Evolutionary conservation across 768 basidiomycete genomes (phyloP).

Genomic region (Cantharellus cinnabarinus): DNA sequence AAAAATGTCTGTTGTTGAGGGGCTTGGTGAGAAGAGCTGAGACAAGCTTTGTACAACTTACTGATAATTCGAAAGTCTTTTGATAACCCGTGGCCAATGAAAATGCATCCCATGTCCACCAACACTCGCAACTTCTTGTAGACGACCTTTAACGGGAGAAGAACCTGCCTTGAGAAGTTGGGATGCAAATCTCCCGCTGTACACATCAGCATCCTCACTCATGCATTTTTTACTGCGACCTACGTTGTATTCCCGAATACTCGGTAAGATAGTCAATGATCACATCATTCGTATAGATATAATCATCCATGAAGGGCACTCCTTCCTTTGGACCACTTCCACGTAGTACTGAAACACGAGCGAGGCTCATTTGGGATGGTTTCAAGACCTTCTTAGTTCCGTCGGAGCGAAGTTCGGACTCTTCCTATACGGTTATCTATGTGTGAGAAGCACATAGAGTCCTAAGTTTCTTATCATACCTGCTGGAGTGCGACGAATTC

Average conservation of each 20-base stretch:
- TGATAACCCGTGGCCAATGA: constrained; percentile 89
- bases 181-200: constrained; percentile 87
- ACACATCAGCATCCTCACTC: not conserved
- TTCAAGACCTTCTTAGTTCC: constrained; percentile 83
- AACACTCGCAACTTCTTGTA: constrained; percentile 91
- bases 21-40: not conserved
- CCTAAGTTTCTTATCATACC: constrained; percentile 20
- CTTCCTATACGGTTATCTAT: constrained; percentile 36
- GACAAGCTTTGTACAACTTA: constrained; percentile 21
- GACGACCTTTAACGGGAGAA: constrained; percentile 91
- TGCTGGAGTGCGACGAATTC: constrained; percentile 97
- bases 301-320: constrained; percentile 90
- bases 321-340: constrained; percentile 66
- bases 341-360: constrained; percentile 83
- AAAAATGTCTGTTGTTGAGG: constrained; percentile 49
- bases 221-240: constrained; percentile 14
- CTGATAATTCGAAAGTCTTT: constrained; percentile 99
- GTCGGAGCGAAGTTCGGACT: constrained; percentile 86
- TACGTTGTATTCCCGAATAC: constrained; percentile 88
- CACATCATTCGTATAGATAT: constrained; percentile 87
- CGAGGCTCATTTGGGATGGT: constrained; percentile 78
- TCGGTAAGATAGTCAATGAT: constrained; percentile 96
- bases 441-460: not conserved
- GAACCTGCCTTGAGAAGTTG: constrained; percentile 56
- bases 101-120: constrained; percentile 88